Evolutionary conservation across 1,284 basidiomycete species (phyloP), one percentile per base, ranked within the genome.

Genomic region (Exsudoporus floridanus): DNA sequence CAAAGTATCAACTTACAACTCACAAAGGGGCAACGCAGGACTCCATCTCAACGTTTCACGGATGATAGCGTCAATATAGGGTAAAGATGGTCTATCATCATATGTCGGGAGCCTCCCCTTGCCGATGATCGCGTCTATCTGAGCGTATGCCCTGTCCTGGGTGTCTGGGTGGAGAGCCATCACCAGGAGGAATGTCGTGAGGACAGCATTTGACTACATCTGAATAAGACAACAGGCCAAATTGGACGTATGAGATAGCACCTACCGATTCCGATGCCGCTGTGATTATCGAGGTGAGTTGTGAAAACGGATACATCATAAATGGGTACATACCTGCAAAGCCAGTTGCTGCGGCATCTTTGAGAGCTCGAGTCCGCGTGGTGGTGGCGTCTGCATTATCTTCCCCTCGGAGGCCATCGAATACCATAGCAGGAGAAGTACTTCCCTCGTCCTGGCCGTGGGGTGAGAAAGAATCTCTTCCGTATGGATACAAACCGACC

Each of bases 11-110:
- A 25, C 18, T 40, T 21, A 42, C 18, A n/a, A 53, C 53, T 50
- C 42, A 59, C 58, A 55, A 27, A 56, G 53, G 6, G 45, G 53
- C 7, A 60, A 5, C 25, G 14, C 4, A 28, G 57, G 52, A 34
- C 52, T 50, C 67, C 69, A 72, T 25, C 73, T 60, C 25, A 68
- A 44, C 0, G 55, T 49, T 51, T 75, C 73, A 31, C 64, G 61
- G 8, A 71, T 47, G 1, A 67, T 50, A 4, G 69, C 64, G 3
- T 67, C 60, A 4, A 73, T 49, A 42, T 73, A 75, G 2, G 66
- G 64, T 10, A 74, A 46, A 0, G 44, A 54, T 6, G 54, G 33
- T 8, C 55, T 49, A 40, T 76, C 71, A 7, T 47, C 50, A 34
- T 70, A 61, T 1, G 54, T 58, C 7, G 74, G 73, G 0, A 73